Percentiles rank a stretch among this genome's conserved stretches.
Evolutionary conservation across 2,329 filamentous ascomycete species (phyloP).

Genomic region (Fusarium sp.): DNA sequence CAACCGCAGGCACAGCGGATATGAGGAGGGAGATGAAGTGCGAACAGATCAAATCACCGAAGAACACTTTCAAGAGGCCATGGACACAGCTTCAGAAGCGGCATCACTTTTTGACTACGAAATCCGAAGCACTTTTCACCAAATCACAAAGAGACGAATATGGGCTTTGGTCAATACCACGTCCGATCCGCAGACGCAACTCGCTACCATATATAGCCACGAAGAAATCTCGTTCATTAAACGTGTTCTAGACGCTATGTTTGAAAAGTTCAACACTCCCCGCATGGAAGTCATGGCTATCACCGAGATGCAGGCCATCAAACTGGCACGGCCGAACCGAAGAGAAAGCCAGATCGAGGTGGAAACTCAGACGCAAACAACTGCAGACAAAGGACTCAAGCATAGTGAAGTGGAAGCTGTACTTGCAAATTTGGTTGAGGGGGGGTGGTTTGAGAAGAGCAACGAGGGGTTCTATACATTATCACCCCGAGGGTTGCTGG

Average conservation of each 20-base stretch:
- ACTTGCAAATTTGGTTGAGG: conserved; percentile 74
- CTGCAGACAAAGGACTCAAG: conserved; percentile 68
- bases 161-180: conserved; percentile 90
- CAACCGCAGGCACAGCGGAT: conserved; percentile 46
- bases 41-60: conserved; percentile 71
- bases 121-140: conserved; percentile 78
- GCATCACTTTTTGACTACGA: conserved; percentile 87
- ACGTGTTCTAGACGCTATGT: conserved; percentile 88
- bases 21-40: conserved; percentile 48
- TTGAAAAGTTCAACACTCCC: conserved; percentile 84
- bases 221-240: conserved; percentile 94
- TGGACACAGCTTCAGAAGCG: conserved; percentile 75
- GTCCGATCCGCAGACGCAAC: conserved; percentile 84
- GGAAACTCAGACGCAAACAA: conserved; percentile 47
- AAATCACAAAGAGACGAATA: conserved; percentile 71
- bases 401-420: conserved; percentile 80
- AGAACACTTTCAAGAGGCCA: conserved; percentile 73
- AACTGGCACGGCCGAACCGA: conserved; percentile 66
- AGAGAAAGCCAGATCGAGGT: conserved; percentile 46
- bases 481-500: conserved; percentile 81
- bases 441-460: conserved; percentile 87
- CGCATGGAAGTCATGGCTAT: conserved; percentile 87
- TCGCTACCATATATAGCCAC: conserved; percentile 80
- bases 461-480: conserved; percentile 77
- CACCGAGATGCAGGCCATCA: conserved; percentile 79